Conservation (phyloP, 257 asterid genomes). For the Anisodus acutangulus region DNA sequence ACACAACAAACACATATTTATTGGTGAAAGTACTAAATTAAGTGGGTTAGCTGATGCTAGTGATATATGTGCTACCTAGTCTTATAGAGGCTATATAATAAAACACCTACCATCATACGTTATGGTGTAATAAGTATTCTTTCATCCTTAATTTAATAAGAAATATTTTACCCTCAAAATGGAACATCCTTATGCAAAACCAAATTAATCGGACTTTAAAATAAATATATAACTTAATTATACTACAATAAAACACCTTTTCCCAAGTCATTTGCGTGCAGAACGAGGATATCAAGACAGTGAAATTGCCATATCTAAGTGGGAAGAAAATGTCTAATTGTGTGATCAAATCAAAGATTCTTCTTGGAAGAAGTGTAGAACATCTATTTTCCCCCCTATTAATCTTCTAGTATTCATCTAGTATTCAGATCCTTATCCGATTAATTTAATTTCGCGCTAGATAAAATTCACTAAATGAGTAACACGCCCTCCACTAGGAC, state of each 20-base stretch:
- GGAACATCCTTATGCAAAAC: neutral
- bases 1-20: neutral
- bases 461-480: neutral
- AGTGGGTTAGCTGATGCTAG: slow-evolving; percentile 13
- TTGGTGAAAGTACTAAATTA: neutral
- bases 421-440: neutral
- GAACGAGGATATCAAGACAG: slow-evolving; percentile 8
- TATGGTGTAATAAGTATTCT: neutral
- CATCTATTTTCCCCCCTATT: neutral
- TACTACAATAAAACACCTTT: neutral
- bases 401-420: neutral
- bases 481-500: too few relatives aligned
- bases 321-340: neutral
- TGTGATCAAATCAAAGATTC: slow-evolving; percentile 26
- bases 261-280: slow-evolving; percentile 29
- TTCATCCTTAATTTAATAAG: neutral
- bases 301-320: neutral
- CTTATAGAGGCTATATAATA: neutral
- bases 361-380: slow-evolving; percentile 3
- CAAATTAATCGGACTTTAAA: neutral
- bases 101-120: too few relatives aligned
- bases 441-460: neutral
- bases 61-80: slow-evolving; percentile 15
- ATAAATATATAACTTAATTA: too few relatives aligned
- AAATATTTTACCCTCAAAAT: neutral